Evolutionary conservation across 768 basidiomycete species (phyloP).

Genomic region (Hypsizygus marmoreus): DNA sequence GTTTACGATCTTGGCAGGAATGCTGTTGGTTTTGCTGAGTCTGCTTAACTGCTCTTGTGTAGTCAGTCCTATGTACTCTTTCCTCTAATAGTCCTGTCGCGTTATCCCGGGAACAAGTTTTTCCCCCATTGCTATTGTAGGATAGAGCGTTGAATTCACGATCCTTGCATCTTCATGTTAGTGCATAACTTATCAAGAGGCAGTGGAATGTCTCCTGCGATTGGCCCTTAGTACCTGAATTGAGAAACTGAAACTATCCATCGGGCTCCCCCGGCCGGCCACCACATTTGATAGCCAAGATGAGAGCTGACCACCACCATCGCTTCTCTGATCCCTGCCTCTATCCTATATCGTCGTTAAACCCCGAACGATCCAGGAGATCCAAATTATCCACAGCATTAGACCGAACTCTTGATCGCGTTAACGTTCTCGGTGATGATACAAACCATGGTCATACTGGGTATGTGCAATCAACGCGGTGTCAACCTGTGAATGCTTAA

Average conservation of each 20-base stretch:
- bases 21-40: constrained; percentile 81
- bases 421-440: constrained; percentile 68
- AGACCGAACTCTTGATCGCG: constrained; percentile 53
- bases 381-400: constrained; percentile 26
- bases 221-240: too few species aligned
- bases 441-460: constrained; percentile 65
- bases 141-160: neutral
- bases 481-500: constrained; percentile 1
- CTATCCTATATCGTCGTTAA: constrained; percentile 20
- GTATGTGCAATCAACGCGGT: constrained; percentile 33
- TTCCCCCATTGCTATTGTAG: neutral
- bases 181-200: too few species aligned
- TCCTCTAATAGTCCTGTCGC: neutral
- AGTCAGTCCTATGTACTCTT: neutral
- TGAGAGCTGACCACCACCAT: constrained; percentile 1
- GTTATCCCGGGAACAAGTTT: neutral
- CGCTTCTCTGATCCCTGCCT: constrained; percentile 2
- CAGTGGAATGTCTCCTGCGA: too few species aligned
- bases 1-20: constrained; percentile 80
- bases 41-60: constrained; percentile 24
- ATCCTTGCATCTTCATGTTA: too few species aligned
- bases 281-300: neutral
- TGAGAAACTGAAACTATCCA: too few species aligned
- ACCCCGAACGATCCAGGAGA: constrained; percentile 28
- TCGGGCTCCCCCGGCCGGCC: neutral